These are phyloP conservation scores for Verticillium isaacii DNA, from an alignment of 2,329 filamentous ascomycete species.

Conservation along the genomic window DNA sequence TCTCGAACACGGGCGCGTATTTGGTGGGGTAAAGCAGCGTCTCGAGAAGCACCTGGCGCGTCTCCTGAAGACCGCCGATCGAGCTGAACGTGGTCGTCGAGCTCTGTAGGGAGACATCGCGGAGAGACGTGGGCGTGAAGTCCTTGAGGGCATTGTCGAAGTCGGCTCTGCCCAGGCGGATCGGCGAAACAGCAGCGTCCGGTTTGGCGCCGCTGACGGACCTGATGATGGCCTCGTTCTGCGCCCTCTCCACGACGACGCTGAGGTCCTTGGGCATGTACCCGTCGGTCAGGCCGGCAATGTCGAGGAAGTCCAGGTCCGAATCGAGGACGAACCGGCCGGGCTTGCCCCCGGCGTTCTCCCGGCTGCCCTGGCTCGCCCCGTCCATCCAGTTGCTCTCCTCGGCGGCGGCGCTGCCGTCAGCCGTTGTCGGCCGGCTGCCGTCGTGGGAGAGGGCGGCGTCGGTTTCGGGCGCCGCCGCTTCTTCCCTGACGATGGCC, in stretches of 20 bases:
- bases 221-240: constrained; percentile 89
- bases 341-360: constrained; percentile 24
- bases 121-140: constrained; percentile 90
- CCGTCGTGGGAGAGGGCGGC: constrained; percentile 28
- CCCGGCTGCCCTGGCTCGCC: constrained; percentile 50
- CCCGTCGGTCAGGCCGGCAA: constrained; percentile 90
- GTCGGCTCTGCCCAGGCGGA: constrained; percentile 67
- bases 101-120: constrained; percentile 89
- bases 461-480: constrained; percentile 31
- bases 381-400: constrained; percentile 71
- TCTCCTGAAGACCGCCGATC: constrained; percentile 83
- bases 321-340: constrained; percentile 70
- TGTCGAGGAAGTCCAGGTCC: constrained; percentile 82
- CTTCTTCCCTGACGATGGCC: constrained; percentile 60
- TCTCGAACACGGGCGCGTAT: constrained; percentile 95
- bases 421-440: constrained; percentile 53
- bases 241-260: constrained; percentile 77
- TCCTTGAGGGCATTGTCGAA: constrained; percentile 83
- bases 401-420: constrained; percentile 48
- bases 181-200: constrained; percentile 36
- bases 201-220: constrained; percentile 55
- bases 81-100: constrained; percentile 89
- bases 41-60: constrained; percentile 86
- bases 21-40: constrained; percentile 96
- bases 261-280: constrained; percentile 96